phyloP scores from a whole-genome alignment of 768 basidiomycete species.

The Suillus cothurnatus region DNA sequence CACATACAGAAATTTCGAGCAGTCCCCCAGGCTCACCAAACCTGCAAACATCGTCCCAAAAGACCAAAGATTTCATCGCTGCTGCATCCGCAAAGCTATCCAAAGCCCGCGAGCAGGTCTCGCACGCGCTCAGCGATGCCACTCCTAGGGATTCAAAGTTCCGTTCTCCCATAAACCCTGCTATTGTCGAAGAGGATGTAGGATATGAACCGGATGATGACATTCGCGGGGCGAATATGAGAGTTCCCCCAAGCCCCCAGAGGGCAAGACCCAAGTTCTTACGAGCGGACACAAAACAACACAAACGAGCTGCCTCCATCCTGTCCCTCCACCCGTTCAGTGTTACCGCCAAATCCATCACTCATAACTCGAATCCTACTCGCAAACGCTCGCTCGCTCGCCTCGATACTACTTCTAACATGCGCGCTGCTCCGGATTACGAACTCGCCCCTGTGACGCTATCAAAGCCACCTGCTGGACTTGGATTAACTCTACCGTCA shows the following conservation, averaged over 20 bases:
- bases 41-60: constrained; percentile 1
- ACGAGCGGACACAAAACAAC: constrained; percentile 30
- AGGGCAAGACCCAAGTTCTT: constrained; percentile 17
- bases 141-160: constrained; percentile 10
- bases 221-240: constrained; percentile 1
- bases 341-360: not conserved
- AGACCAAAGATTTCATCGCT: constrained; percentile 15
- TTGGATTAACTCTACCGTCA: constrained; percentile 31
- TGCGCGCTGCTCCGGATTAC: not conserved
- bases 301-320: constrained; percentile 26
- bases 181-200: constrained; percentile 18
- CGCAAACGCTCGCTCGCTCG: not conserved
- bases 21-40: constrained; percentile 24
- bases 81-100: constrained; percentile 17
- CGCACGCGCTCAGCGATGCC: not conserved
- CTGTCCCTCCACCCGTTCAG: constrained; percentile 16
- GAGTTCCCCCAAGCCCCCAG: not conserved
- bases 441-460: constrained; percentile 18
- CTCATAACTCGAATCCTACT: not conserved
- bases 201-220: constrained; percentile 31
- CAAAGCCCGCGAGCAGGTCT: constrained; percentile 2
- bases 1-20: constrained; percentile 16
- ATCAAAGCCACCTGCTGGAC: constrained; percentile 18
- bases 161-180: not conserved
- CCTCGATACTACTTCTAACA: not conserved